phyloP scores from a whole-genome alignment of 805 yeast species.

The Suhomyces canberraensis region DNA sequence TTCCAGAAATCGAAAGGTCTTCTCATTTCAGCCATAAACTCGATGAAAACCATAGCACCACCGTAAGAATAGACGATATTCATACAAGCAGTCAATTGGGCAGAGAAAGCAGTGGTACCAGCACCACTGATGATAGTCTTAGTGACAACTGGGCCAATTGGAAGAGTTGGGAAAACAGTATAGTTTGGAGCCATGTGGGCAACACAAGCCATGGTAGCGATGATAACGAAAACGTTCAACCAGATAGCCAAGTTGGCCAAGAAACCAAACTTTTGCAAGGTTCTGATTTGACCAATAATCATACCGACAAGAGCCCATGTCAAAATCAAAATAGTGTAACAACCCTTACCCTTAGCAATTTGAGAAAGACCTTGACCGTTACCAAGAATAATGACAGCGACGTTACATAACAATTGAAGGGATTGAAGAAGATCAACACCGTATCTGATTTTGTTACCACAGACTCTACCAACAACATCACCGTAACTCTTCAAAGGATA shows the following conservation, averaged over 20 bases:
- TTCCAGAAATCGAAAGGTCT: not conserved
- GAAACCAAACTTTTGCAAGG: no score
- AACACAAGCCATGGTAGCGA: not conserved
- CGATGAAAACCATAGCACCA: not conserved
- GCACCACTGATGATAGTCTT: not conserved
- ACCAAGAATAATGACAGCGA: not conserved
- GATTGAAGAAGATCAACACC: not conserved
- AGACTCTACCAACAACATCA: not conserved
- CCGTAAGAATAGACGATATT: not conserved
- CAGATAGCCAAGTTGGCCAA: not conserved
- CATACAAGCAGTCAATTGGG: not conserved
- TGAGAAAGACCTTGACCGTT: not conserved
- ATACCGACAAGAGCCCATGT: not conserved
- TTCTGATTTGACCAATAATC: not conserved
- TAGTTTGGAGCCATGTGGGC: not conserved
- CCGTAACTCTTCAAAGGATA: not conserved
- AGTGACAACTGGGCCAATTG: not conserved
- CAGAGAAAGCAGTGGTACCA: not conserved
- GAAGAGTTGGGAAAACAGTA: not conserved
- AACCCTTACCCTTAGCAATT: not conserved
- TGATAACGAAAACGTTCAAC: not conserved
- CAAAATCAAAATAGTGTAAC: not conserved
- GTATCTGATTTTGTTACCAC: not conserved
- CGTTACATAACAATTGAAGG: not conserved
- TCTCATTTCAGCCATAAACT: not conserved